A percentile compares a stretch with the other conserved stretches of the same genome.
These are phyloP conservation scores for Trichocomaceae sp. DNA, from an alignment of 2,329 filamentous ascomycete genomes.

Conservation along the genomic window DNA sequence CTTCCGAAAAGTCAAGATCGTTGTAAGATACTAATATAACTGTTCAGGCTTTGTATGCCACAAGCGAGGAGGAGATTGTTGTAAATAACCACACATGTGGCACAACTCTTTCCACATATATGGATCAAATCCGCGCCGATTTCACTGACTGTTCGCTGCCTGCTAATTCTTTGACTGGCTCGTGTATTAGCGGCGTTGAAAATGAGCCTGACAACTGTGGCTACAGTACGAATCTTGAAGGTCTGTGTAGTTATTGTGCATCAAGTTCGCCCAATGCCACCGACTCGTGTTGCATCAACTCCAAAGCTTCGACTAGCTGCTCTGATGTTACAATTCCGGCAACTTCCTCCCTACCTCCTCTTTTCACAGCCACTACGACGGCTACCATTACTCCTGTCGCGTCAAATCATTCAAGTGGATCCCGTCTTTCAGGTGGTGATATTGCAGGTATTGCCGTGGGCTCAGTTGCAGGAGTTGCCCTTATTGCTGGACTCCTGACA, in stretches of 20 bases:
- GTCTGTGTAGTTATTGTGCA: slow-evolving; percentile 81
- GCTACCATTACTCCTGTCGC: slow-evolving; percentile 51
- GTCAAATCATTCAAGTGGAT: slow-evolving; percentile 31
- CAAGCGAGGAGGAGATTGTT: slow-evolving; percentile 79
- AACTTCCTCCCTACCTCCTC: slow-evolving; percentile 52
- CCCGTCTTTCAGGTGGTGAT: slow-evolving; percentile 55
- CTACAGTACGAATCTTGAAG: slow-evolving; percentile 62
- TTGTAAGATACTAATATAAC: slow-evolving; percentile 15
- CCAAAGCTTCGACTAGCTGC: slow-evolving; percentile 68
- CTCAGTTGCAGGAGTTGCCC: slow-evolving; percentile 60
- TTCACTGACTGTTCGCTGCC: slow-evolving; percentile 85
- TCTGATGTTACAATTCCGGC: slow-evolving; percentile 69
- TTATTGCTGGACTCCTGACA: slow-evolving; percentile 61
- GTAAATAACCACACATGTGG: slow-evolving; percentile 68
- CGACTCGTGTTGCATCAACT: slow-evolving; percentile 87
- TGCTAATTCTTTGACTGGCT: slow-evolving; percentile 65
- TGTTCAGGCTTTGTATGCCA: slow-evolving; percentile 67
- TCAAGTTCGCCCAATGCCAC: slow-evolving; percentile 82
- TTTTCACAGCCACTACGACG: slow-evolving; percentile 59
- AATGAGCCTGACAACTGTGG: slow-evolving; percentile 89
- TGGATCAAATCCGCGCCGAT: slow-evolving; percentile 77
- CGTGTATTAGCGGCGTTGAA: slow-evolving; percentile 65
- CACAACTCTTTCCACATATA: slow-evolving; percentile 57
- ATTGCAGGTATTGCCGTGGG: slow-evolving; percentile 41
- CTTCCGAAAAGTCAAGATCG: not conserved